Evolutionary conservation across 768 basidiomycete species (phyloP).

Genomic region (Mycena haematopus): DNA sequence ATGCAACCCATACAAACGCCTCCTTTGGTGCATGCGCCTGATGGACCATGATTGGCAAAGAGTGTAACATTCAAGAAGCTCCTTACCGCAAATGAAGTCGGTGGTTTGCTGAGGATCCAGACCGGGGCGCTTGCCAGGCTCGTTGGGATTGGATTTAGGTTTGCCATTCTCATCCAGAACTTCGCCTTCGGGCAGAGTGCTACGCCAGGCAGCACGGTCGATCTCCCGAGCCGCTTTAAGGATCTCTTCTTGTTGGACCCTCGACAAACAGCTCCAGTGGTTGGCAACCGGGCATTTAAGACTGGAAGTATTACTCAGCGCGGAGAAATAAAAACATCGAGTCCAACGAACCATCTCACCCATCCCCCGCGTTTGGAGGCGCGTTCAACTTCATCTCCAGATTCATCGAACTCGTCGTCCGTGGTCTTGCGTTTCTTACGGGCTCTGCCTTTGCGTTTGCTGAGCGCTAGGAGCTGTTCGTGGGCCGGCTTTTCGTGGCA

Average conservation of each 20-base stretch:
- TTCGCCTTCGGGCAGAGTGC: constrained; percentile 33
- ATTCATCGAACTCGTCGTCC: constrained; percentile 60
- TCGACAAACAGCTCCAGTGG: constrained; percentile 79
- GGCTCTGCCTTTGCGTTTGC: constrained; percentile 46
- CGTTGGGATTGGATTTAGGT: constrained; percentile 31
- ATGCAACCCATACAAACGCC: constrained; percentile 81
- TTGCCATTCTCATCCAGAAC: constrained; percentile 33
- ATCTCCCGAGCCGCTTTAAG: constrained; percentile 64
- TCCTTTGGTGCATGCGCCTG: constrained; percentile 71
- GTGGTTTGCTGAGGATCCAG: constrained; percentile 66
- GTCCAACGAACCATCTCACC: constrained; percentile 73
- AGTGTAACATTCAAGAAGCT: background rate
- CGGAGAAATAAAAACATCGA: background rate
- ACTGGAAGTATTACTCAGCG: constrained; percentile 45
- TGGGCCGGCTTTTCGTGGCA: constrained; percentile 70
- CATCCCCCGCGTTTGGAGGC: constrained; percentile 72
- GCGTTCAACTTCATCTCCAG: constrained; percentile 59
- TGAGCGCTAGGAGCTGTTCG: constrained; percentile 46
- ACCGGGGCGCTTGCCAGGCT: constrained; percentile 51
- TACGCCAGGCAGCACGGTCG: constrained; percentile 51
- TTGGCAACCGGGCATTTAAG: constrained; percentile 78
- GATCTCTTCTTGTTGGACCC: constrained; percentile 73
- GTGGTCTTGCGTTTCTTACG: constrained; percentile 47
- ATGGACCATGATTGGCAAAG: background rate
- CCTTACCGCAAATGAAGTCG: constrained; percentile 75